Base-by-base conservation (phyloP, 139 green algal species). In the Nannochloris sp. region DNA sequence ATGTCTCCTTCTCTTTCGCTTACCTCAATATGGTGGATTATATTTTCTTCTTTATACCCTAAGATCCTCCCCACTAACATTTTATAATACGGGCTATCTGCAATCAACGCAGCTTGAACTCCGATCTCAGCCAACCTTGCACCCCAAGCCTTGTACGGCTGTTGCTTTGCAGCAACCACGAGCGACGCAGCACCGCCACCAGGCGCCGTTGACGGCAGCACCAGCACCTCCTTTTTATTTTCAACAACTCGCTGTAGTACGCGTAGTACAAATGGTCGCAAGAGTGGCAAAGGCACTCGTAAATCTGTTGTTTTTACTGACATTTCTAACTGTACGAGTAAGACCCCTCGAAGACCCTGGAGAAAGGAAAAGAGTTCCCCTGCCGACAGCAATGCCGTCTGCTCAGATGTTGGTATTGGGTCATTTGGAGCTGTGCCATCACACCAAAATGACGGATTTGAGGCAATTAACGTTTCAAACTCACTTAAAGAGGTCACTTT, bases 41-140 rank as follows among this genome's bases (percentile, higher is more conserved):
- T 83, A 61, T 87, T 77, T 6, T 55, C 53, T 14, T 77, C 58
- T 15, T 45, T 54, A 36, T 87, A 87, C 0, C 81, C 81, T 53
- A 87, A 57, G 15, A 87, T 72, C 25, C 69, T 70, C 2, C 81
- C 81, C 23, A 85, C 61, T 24, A 85, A 47, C 60, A 84, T 33
- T 67, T 87, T 87, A 65, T 87, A 87, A 53, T 75, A 87, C 7
- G 80, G 71, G 15, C 66, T 79, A 36, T 85, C 75, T 15, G 81
- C 81, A 30, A 87, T 76, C 13, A 87, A 47, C 0, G 69, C 60
- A 1, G 76, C 71, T 45, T 76, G 70, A 27, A 75, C 81, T 4
- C 80, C 76, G 57, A 81, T 74, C 10, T 48, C 54, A 2, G 73
- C 81, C 29, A 87, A 55, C 45, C 79, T 70, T 38, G 61, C 62